Conservation (phyloP, 352 stramenopile species). For the Saprolegnia parasitica region DNA sequence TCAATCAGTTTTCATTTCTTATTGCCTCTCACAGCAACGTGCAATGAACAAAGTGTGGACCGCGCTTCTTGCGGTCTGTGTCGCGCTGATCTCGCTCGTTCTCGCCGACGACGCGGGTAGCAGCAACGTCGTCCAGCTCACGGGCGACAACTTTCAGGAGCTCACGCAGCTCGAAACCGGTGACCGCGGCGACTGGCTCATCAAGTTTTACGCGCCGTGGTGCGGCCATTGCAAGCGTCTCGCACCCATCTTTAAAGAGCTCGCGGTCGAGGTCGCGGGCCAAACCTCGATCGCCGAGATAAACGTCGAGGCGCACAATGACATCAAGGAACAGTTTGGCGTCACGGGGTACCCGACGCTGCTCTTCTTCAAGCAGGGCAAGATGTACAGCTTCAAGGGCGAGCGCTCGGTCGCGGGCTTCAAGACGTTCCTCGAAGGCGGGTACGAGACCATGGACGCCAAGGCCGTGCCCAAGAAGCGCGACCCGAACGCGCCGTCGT, state of each 20-base stretch:
- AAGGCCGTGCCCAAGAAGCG: conserved; percentile 11
- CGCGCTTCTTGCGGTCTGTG: not conserved
- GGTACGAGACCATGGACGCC: not conserved
- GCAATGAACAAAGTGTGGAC: not conserved
- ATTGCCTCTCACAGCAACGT: not conserved
- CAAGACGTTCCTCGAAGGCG: not conserved
- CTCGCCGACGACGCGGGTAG: not conserved
- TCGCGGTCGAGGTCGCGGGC: not conserved
- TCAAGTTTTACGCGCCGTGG: too few species aligned
- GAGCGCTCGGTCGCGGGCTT: not conserved
- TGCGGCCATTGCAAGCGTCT: too few species aligned
- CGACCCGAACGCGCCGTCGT: not conserved
- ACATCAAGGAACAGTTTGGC: conserved; percentile 5
- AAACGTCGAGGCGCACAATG: not conserved
- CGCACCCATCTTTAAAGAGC: not conserved
- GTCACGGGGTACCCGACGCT: not conserved
- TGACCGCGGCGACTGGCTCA: conserved; percentile 23
- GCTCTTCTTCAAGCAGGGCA: not conserved
- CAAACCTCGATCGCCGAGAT: not conserved
- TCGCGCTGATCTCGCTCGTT: not conserved
- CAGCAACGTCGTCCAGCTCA: not conserved
- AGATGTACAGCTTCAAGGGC: conserved; percentile 13
- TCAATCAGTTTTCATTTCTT: not conserved
- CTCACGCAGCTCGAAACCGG: conserved; percentile 23
- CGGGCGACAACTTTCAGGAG: not conserved